These are phyloP conservation scores for Glomus cerebriforme DNA, from an alignment of 192 early-diverging fungal species.

Conservation along the genomic window DNA sequence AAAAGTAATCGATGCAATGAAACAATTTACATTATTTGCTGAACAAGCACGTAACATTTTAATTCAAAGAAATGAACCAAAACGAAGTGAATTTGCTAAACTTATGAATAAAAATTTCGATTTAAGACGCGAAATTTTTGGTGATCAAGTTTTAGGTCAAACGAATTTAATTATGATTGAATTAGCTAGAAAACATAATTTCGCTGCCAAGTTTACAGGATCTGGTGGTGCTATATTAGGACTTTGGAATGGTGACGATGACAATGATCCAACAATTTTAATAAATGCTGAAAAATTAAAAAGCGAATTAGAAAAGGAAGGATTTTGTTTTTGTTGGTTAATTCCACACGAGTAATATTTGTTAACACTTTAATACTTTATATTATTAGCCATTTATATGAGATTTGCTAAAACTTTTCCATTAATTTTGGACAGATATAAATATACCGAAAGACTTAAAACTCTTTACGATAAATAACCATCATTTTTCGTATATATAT, in stretches of 20 bases:
- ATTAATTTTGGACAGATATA: too few species aligned
- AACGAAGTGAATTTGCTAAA: slow-evolving; percentile 42
- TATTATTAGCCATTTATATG: too few species aligned
- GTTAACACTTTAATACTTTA: too few species aligned
- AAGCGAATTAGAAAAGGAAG: slow-evolving; percentile 42
- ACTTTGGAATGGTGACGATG: slow-evolving; percentile 44
- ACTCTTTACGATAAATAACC: too few species aligned
- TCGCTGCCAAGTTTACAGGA: slow-evolving; percentile 61
- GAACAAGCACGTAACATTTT: slow-evolving; percentile 42
- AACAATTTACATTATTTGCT: slow-evolving; percentile 47
- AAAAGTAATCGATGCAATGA: slow-evolving; percentile 59
- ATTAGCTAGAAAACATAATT: slow-evolving; percentile 43
- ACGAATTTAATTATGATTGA: slow-evolving; percentile 55
- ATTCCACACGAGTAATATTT: neutral
- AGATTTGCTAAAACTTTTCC: too few species aligned
- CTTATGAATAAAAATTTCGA: slow-evolving; percentile 63
- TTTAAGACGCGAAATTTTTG: slow-evolving; percentile 49
- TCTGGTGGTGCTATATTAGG: slow-evolving; percentile 64
- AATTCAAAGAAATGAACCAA: neutral
- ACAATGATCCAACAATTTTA: neutral
- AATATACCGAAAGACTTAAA: too few species aligned
- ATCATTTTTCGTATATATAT: too few species aligned
- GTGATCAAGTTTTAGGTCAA: slow-evolving; percentile 52
- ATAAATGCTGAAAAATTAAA: slow-evolving; percentile 35
- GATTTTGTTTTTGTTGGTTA: slow-evolving; percentile 43